Conservation (phyloP, 1,139 yeast species). For the Suhomyces coccinellae region DNA sequence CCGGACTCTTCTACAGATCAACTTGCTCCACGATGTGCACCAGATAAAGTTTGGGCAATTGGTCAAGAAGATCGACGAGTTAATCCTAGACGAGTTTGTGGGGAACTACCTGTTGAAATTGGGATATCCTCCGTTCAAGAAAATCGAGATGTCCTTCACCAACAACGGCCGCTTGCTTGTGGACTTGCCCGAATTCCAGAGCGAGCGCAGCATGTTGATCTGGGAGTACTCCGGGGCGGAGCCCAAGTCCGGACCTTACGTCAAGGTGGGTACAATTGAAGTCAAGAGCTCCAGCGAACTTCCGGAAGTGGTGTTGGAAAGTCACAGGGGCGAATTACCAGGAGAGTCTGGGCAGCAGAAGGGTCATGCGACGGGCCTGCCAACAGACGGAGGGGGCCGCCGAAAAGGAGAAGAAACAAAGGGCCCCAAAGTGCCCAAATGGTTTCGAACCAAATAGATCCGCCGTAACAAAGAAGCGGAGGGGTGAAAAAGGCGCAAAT, state of each 20-base stretch:
- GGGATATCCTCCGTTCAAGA: slow-evolving; percentile 48
- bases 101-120: slow-evolving; percentile 36
- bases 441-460: slow-evolving; percentile 18
- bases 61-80: slow-evolving; percentile 35
- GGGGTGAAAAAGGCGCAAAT: background rate
- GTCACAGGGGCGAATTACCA: slow-evolving; percentile 30
- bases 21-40: slow-evolving; percentile 40
- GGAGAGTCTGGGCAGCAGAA: slow-evolving; percentile 13
- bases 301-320: slow-evolving; percentile 43
- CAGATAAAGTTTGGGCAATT: slow-evolving; percentile 44
- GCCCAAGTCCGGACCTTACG: slow-evolving; percentile 25
- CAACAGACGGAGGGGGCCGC: background rate
- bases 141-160: slow-evolving; percentile 32
- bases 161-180: slow-evolving; percentile 33
- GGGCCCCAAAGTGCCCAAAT: slow-evolving; percentile 22
- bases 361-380: background rate
- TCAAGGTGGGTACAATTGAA: slow-evolving; percentile 21
- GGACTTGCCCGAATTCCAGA: slow-evolving; percentile 36
- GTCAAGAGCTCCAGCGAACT: slow-evolving; percentile 32
- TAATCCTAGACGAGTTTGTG: slow-evolving; percentile 38
- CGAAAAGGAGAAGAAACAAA: slow-evolving; percentile 4
- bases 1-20: slow-evolving; percentile 48
- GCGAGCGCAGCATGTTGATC: slow-evolving; percentile 34
- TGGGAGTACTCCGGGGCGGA: slow-evolving; percentile 30
- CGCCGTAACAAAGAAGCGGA: background rate